Base-by-base conservation (phyloP, 2,329 filamentous ascomycete genomes). In the Pseudogymnoascus destructans region DNA sequence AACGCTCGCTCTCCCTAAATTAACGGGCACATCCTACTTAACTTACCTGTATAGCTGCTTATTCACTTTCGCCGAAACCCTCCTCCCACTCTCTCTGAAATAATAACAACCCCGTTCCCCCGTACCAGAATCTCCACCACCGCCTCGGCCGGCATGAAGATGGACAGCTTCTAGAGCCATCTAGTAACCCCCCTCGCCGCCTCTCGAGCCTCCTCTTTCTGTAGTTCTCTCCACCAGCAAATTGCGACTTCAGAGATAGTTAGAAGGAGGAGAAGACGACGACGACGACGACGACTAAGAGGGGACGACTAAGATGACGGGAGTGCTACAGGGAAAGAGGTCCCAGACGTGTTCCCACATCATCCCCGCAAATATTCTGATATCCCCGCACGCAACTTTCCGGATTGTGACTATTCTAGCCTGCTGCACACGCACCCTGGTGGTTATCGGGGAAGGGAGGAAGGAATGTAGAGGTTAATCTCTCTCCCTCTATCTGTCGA, bases 161-260 rank as follows among this genome's bases (percentile, higher is more conserved):
- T 15, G 21, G 21, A 25, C 40, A 25, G 40, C 40, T 25, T 46
- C 40, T 46, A 25, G 40, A 13, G 40, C 40, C 13, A 1, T 46
- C 7, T 46, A 46, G 13, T 46, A 9, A 11, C 27, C 5, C 11
- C 11, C 10, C 21, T 25, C 13, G 21, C 11, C 13, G 13, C 40
- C 40, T 46, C 40, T 46, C 40, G 21, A 46, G 40, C 40, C 40
- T 46, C 40, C 40, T 46, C 40, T 25, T 46, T n/a, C 21, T 46
- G 21, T 46, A 13, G 21, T 46, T 46, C 21, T 23, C 10, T 42
- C 40, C 21, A 46, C 40, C 40, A n/a, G 13, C 25, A 46, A 40
- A 25, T 46, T 46, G 40, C 40, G 40, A 46, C 40, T 25, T 46
- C 40, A 13, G 21, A 46, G 40, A 2, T 10, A 46, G 10, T 25